Base-by-base conservation (phyloP, 305 asterid genomes). In the Fraxinus sp. region DNA sequence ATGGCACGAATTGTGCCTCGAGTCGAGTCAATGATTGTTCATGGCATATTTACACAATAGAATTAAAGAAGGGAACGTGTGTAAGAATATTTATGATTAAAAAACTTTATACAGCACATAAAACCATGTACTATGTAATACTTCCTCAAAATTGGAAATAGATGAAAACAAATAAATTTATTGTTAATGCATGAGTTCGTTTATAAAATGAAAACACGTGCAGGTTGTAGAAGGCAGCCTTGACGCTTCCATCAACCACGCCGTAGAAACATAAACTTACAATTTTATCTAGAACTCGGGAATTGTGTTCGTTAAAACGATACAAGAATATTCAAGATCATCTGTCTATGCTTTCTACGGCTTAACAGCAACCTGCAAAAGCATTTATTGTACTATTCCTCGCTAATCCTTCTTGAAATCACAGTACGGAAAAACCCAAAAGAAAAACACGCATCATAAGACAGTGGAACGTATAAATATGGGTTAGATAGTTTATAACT, bases 401-500 rank as follows among this genome's bases (percentile, higher is more conserved):
- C 39, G 70, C 86, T 80, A 82, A 73, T 55, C 76, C 78, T 14
- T 70, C 13, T 70, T 70, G 41, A 28, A 41, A 57, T 57, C 28
- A 57, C 9, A 8, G 28, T 70, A 70, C 75, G 22, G 28, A 26
- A 16, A 77, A 82, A 79, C 62, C 82, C 83, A 55, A 66, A 79
- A 73, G 49, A 77, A 74, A 79, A 74, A 78, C 74, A 84, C 62
- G 78, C 85, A 84, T 36, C 52, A 81, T 59, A 66, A 75, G 80
- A 85, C 70, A 46, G 24, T 26, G 24, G 68, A 6, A 85, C 86
- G 80, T 83, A 75, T 78, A 79, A 59, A 84, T 85, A 78, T 77
- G 62, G 82, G 80, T 80, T 44, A 73, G 76, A 82, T 77, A 80
- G 74, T 79, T 33, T 49, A 75, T 83, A 49, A 66, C 78, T 88